phyloP scores from a whole-genome alignment of 495 filamentous ascomycete species.

The Elasticomyces elasticus region DNA sequence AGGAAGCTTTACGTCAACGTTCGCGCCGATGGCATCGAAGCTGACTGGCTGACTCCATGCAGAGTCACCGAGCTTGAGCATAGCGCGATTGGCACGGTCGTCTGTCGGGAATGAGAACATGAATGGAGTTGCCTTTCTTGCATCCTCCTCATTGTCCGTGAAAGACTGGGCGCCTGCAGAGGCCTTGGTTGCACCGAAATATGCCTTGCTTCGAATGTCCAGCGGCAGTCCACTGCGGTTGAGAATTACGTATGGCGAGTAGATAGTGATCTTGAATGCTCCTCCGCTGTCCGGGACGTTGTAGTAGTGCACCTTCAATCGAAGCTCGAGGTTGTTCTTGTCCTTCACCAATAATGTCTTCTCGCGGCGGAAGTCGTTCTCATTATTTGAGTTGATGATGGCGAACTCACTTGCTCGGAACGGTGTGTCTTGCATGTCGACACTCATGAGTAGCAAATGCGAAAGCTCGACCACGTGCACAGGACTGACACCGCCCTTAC shows the following conservation, averaged over 20 bases:
- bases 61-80: conserved; percentile 78
- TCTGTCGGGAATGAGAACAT: conserved; percentile 91
- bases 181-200: conserved; percentile 69
- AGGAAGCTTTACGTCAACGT: conserved; percentile 70
- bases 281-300: conserved; percentile 87
- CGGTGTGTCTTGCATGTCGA: conserved; percentile 90
- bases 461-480: conserved; percentile 95
- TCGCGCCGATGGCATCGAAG: conserved; percentile 96
- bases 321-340: conserved; percentile 62
- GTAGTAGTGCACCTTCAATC: conserved; percentile 83
- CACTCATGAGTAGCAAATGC: conserved; percentile 79
- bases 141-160: conserved; percentile 41
- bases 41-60: conserved; percentile 94
- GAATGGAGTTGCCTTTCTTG: conserved; percentile 67
- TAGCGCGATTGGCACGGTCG: conserved; percentile 78
- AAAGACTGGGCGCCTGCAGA: conserved; percentile 63
- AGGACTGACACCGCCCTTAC: conserved; percentile 91
- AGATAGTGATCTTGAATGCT: conserved; percentile 89
- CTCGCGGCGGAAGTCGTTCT: conserved; percentile 84
- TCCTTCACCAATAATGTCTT: conserved; percentile 72
- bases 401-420: conserved; percentile 94
- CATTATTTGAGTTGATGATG: conserved; percentile 81
- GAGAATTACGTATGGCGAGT: conserved; percentile 83
- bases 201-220: conserved; percentile 77
- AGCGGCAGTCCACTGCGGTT: conserved; percentile 91